phyloP scores from a whole-genome alignment of 2,329 filamentous ascomycete species.

The Ploettnerulaceae sp. region DNA sequence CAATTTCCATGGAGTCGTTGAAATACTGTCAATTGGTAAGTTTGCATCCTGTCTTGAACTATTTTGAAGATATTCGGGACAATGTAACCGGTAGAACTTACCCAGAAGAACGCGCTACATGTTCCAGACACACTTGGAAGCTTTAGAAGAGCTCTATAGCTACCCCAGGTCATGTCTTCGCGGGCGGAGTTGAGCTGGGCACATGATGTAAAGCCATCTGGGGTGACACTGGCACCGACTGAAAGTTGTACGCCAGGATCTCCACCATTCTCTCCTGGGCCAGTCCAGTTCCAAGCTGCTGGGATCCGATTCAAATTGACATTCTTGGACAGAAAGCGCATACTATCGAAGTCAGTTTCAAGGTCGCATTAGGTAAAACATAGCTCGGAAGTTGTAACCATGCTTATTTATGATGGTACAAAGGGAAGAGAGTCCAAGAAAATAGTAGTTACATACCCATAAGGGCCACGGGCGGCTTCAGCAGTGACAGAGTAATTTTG shows the following conservation, averaged over 20 bases:
- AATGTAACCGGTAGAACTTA: too few relatives aligned
- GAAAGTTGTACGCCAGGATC: slow-evolving; percentile 52
- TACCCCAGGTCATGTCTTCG: slow-evolving; percentile 63
- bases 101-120: slow-evolving; percentile 77
- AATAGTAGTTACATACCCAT: slow-evolving; percentile 40
- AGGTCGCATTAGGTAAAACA: background rate
- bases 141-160: slow-evolving; percentile 59
- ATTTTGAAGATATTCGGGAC: too few relatives aligned
- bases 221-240: slow-evolving; percentile 41
- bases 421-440: background rate
- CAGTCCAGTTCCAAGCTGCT: slow-evolving; percentile 39
- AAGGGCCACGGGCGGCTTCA: slow-evolving; percentile 54
- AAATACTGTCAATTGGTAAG: slow-evolving; percentile 57
- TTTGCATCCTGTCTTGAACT: too few relatives aligned
- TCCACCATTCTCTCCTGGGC: slow-evolving; percentile 41
- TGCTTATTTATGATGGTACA: background rate
- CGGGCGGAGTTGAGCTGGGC: slow-evolving; percentile 60
- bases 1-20: slow-evolving; percentile 76
- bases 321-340: slow-evolving; percentile 54
- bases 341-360: slow-evolving; percentile 31
- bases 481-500: slow-evolving; percentile 63
- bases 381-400: background rate
- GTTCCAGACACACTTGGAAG: slow-evolving; percentile 49
- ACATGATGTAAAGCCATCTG: slow-evolving; percentile 50
- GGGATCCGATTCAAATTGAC: slow-evolving; percentile 49